A percentile compares a stretch with the other conserved stretches of the same genome.
phyloP scores from a whole-genome alignment of 192 early-diverging fungal species.

The Radiomyces spectabilis region DNA sequence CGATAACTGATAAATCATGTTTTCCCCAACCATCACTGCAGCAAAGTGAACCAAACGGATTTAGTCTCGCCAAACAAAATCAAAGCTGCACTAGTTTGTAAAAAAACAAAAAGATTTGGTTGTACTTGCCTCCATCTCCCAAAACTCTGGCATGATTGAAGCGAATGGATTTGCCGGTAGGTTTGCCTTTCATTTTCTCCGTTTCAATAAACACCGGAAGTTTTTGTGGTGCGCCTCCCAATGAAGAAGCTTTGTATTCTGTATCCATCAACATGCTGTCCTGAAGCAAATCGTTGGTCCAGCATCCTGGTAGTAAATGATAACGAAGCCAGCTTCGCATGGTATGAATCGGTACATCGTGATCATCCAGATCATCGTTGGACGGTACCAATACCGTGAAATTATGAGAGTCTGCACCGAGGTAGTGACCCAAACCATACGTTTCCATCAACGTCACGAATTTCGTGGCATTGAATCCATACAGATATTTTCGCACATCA shows the following conservation, averaged over 20 bases:
- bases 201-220: conserved; percentile 41
- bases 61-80: conserved; percentile 22
- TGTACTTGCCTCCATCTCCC: conserved; percentile 15
- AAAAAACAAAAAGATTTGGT: no score
- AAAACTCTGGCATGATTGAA: conserved; percentile 49
- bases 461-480: conserved; percentile 59
- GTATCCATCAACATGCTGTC: conserved; percentile 46
- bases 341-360: conserved; percentile 30
- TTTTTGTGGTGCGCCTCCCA: conserved; percentile 45
- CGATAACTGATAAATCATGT: conserved; percentile 17
- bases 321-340: conserved; percentile 49
- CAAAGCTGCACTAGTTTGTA: conserved; percentile 44
- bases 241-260: conserved; percentile 31
- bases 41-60: no score
- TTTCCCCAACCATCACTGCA: conserved; percentile 9
- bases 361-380: conserved; percentile 43
- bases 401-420: conserved; percentile 41
- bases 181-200: conserved; percentile 4
- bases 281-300: conserved; percentile 31
- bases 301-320: conserved; percentile 54
- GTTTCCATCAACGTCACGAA: conserved; percentile 53
- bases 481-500: conserved; percentile 56
- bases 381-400: conserved; percentile 62
- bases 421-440: conserved; percentile 42
- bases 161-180: conserved; percentile 17